Conservation (phyloP, 2,329 filamentous ascomycete genomes). For the Microdochium paspali region DNA sequence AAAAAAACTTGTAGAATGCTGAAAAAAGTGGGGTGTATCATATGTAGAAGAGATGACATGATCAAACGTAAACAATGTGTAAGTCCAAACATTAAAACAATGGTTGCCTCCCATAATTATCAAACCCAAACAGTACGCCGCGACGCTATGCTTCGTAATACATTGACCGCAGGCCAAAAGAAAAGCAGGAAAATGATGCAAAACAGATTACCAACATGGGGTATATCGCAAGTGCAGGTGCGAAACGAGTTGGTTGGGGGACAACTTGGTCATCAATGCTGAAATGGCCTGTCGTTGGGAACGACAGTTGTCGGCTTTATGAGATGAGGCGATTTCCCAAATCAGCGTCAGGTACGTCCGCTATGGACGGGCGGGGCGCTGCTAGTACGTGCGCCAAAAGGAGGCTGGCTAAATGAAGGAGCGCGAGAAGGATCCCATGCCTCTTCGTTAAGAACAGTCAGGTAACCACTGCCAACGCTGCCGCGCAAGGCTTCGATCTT, state of each 20-base stretch:
- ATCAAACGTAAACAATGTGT: background rate
- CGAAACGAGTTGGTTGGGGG: constrained; percentile 7
- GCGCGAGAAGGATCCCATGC: constrained; percentile 41
- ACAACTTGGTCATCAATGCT: constrained; percentile 2
- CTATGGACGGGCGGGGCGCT: constrained; percentile 41
- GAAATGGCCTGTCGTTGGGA: background rate
- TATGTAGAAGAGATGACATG: background rate
- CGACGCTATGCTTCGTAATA: constrained; percentile 21
- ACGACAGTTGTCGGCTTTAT: background rate
- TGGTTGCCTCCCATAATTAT: background rate
- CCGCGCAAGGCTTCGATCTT: constrained; percentile 81
- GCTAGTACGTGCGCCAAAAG: constrained; percentile 22
- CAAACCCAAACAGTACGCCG: constrained; percentile 13
- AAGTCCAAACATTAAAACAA: background rate
- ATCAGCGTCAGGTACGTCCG: constrained; percentile 40
- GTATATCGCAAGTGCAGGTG: constrained; percentile 3
- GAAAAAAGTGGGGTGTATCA: constrained; percentile 1
- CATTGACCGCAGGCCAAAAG: constrained; percentile 14
- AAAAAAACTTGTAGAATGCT: background rate
- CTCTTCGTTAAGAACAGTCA: constrained; percentile 78
- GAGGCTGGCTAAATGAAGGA: constrained; percentile 26
- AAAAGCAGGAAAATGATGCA: constrained; percentile 12
- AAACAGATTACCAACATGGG: constrained; percentile 8
- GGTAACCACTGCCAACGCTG: constrained; percentile 79
- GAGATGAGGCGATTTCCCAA: constrained; percentile 6